A percentile compares a stretch with the other conserved stretches of the same genome.
Evolutionary conservation across 805 yeast species (phyloP).

Genomic region (Candida schatavii): DNA sequence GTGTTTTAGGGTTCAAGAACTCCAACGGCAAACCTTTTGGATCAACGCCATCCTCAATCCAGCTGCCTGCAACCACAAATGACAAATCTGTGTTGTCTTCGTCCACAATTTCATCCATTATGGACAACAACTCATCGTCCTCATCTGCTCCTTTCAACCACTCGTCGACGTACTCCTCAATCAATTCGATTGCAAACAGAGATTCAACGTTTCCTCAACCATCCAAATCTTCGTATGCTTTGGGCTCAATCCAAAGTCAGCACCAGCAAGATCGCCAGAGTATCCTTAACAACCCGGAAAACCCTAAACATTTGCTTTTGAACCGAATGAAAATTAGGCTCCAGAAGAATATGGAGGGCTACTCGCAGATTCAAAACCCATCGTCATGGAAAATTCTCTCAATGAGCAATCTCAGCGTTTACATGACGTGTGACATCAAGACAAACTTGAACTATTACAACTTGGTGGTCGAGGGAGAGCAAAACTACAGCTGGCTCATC

Average conservation of each 20-base stretch:
- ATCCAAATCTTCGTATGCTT: slow-evolving; percentile 1
- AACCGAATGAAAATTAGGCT: slow-evolving; percentile 34
- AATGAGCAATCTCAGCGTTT: slow-evolving; percentile 34
- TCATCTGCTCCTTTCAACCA: slow-evolving; percentile 2
- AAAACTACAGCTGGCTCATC: slow-evolving; percentile 30
- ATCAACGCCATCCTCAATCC: slow-evolving; percentile 3
- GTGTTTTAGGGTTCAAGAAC: slow-evolving; percentile 14
- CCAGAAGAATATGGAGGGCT: slow-evolving; percentile 32
- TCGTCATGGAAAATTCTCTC: slow-evolving; percentile 43
- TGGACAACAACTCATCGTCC: slow-evolving; percentile 36
- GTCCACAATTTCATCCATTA: slow-evolving; percentile 35
- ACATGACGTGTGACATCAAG: slow-evolving; percentile 25
- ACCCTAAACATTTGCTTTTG: slow-evolving; percentile 20
- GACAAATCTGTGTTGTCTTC: slow-evolving; percentile 15
- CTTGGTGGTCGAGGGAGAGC: slow-evolving; percentile 21
- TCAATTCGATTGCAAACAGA: slow-evolving; percentile 5
- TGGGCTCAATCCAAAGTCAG: neutral
- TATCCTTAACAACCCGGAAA: slow-evolving; percentile 24
- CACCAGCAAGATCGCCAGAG: too few species aligned
- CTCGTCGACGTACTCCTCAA: slow-evolving; percentile 20
- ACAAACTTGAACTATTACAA: slow-evolving; percentile 25
- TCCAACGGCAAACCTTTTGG: neutral
- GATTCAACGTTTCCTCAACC: slow-evolving; percentile 2
- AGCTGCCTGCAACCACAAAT: slow-evolving; percentile 8
- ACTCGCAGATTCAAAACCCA: slow-evolving; percentile 27